Evolutionary conservation across 176 grass and related monocot species (phyloP), one percentile per base, ranked within the genome.

Genomic region (Oryza glaberrima): DNA sequence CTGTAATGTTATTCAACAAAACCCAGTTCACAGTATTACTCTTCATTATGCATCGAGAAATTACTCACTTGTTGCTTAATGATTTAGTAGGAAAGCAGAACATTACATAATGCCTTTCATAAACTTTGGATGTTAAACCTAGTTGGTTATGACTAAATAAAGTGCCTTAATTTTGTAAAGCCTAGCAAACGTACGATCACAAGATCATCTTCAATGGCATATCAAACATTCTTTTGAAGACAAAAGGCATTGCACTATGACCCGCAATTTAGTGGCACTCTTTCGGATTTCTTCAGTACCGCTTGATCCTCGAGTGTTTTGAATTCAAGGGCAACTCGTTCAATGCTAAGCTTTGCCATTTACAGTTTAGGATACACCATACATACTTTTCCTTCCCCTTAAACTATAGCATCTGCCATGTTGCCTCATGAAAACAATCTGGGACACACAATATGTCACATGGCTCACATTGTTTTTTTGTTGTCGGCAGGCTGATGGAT

Each of bases 401-500:
- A 22, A 58, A 61, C 2, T 9, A 46, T 61, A 47, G 26, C 56
- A 58, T 46, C 9, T 22, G 49, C 10, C 68, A 38, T 47, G 25
- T 49, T 79, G 4, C 23, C 4, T 79, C 14, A n/a, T 73, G 25
- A 74, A 44, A 25, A 15, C 71, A 81, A 26, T 45, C n/a, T 66
- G 13, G 43, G 15, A 51, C 56, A 30, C 16, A 36, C 36, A 38
- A 7, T 36, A 36, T 38, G 36, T 84, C 44, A 49, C 44, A 19
- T 15, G 9, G 13, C 51, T 56, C 51, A 28, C 54, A 56, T 58
- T 20, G 52, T 20, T 58, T 77, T 77, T 25, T 54, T n/a, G 5
- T 67, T 56, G 15, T 79, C 61, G 67, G 69, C 75, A 98, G 96
- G 96, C 96, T 78, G 96, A 98, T 83, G 93, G 96, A 22, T 92